A percentile compares a stretch with the other conserved stretches of the same genome.
Conservation (phyloP, 2,329 filamentous ascomycete species). For the Cadophora sp. region DNA sequence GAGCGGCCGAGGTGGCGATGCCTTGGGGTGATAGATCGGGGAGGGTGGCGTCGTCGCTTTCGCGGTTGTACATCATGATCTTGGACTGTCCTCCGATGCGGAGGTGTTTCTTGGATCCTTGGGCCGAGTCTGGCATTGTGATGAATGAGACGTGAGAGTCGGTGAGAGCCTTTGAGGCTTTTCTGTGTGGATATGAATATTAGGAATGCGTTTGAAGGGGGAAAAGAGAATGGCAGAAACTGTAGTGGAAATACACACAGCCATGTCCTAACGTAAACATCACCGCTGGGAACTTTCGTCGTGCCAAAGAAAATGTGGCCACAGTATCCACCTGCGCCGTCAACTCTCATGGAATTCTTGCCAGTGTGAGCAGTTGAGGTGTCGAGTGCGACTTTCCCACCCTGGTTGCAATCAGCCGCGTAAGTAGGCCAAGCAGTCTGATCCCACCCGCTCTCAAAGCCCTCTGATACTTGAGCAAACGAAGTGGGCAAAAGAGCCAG, state of each 20-base stretch:
- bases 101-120: slow-evolving; percentile 63
- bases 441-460: slow-evolving; percentile 66
- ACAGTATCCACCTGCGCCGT: slow-evolving; percentile 60
- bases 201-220: slow-evolving; percentile 30
- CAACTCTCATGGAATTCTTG: slow-evolving; percentile 60
- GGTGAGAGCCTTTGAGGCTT: slow-evolving; percentile 62
- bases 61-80: slow-evolving; percentile 70
- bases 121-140: slow-evolving; percentile 65
- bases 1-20: slow-evolving; percentile 58
- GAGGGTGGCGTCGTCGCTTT: slow-evolving; percentile 66
- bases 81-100: slow-evolving; percentile 66
- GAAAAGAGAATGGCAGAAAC: not conserved
- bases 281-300: slow-evolving; percentile 59
- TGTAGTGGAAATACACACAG: slow-evolving; percentile 55
- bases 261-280: slow-evolving; percentile 62
- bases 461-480: slow-evolving; percentile 59
- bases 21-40: slow-evolving; percentile 66
- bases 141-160: slow-evolving; percentile 67
- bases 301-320: slow-evolving; percentile 69
- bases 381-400: slow-evolving; percentile 62
- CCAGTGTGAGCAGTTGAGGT: slow-evolving; percentile 62
- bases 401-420: slow-evolving; percentile 63
- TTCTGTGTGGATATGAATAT: slow-evolving; percentile 49
- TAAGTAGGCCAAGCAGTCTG: slow-evolving; percentile 63
- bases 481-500: slow-evolving; percentile 55